Percentiles rank a stretch among this genome's conserved stretches.
Evolutionary conservation across 257 asterid genomes (phyloP).

Genomic region (Fraxinus americana): DNA sequence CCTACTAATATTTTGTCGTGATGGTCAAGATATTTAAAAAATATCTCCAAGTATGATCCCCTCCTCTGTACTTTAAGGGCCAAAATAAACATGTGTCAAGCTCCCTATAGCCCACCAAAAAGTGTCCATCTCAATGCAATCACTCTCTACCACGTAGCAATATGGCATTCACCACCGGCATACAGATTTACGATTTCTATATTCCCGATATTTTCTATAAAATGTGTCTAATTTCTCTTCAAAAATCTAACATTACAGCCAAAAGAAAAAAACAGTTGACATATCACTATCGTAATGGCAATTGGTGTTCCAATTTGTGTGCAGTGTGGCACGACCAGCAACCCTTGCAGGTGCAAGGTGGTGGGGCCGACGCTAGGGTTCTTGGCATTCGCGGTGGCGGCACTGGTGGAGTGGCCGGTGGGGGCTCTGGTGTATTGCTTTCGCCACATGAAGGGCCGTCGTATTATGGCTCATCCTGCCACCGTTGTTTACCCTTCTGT

Average conservation of each 20-base stretch:
- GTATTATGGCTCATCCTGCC: conserved; percentile 83
- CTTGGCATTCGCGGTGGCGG: conserved; percentile 75
- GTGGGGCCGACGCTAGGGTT: conserved; percentile 88
- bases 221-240: neutral
- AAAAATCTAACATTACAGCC: neutral
- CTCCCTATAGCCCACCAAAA: conserved; percentile 15
- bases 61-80: too few relatives aligned
- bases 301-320: too few relatives aligned
- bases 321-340: too few relatives aligned
- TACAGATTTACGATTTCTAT: neutral
- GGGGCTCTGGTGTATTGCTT: conserved; percentile 78
- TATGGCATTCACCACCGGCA: conserved; percentile 18
- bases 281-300: too few relatives aligned
- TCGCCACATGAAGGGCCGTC: conserved; percentile 83
- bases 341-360: conserved; percentile 82
- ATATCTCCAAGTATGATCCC: too few relatives aligned
- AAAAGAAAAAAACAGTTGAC: too few relatives aligned
- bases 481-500: conserved; percentile 66
- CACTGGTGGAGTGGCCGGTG: conserved; percentile 84
- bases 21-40: too few relatives aligned
- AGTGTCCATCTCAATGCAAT: conserved; percentile 16
- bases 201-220: neutral
- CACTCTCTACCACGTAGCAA: neutral
- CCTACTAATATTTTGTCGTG: too few relatives aligned
- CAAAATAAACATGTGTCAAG: conserved; percentile 12